Evolutionary conservation across 2,329 filamentous ascomycete species (phyloP).

Genomic region (Colletotrichum australisinense): DNA sequence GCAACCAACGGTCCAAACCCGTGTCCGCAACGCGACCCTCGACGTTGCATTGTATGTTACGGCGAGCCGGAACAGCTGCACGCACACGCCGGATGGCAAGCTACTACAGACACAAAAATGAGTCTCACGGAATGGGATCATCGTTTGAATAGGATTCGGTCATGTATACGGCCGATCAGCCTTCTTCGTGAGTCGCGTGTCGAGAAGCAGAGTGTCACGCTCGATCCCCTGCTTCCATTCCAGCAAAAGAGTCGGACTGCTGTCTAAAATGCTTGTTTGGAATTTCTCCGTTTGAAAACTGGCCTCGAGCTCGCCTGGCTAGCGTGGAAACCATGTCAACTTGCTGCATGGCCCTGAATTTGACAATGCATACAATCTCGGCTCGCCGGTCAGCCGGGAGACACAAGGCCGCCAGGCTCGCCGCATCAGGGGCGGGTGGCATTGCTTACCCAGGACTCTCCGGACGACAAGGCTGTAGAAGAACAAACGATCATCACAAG

Average conservation of each 20-base stretch:
- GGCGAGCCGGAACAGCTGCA: background rate
- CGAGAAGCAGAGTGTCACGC: background rate
- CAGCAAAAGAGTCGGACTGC: background rate
- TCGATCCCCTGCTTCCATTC: background rate
- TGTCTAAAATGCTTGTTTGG: constrained; percentile 6
- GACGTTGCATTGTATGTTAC: background rate
- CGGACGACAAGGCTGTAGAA: constrained; percentile 6
- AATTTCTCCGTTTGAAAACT: background rate
- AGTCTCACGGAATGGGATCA: background rate
- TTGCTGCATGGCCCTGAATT: background rate
- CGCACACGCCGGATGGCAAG: background rate
- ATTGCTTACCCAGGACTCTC: constrained; percentile 10
- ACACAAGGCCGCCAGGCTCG: background rate
- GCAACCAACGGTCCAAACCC: background rate
- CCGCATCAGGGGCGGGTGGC: background rate
- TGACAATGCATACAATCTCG: background rate
- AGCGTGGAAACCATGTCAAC: background rate
- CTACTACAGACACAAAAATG: background rate
- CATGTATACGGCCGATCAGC: background rate
- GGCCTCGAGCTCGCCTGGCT: background rate
- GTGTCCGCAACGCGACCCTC: background rate
- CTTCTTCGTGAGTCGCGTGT: background rate
- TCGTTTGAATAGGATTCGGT: background rate
- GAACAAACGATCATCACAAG: constrained; percentile 8
- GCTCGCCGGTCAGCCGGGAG: background rate